These are phyloP conservation scores for Geum urbanum DNA, from an alignment of 306 rosid species.

Conservation along the genomic window DNA sequence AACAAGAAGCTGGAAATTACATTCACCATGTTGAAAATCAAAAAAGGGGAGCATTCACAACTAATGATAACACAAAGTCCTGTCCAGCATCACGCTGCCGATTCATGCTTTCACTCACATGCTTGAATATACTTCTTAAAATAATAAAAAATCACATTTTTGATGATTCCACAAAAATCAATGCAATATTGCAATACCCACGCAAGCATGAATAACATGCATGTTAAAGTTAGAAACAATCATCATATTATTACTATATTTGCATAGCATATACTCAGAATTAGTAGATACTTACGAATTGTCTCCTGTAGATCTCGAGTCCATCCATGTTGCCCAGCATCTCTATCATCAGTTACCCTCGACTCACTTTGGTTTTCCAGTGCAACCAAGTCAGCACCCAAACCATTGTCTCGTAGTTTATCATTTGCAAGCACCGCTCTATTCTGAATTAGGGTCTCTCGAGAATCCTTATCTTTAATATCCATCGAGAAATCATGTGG, in stretches of 20 bases:
- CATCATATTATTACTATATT: background rate
- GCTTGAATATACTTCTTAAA: background rate
- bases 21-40: background rate
- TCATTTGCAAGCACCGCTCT: constrained; percentile 42
- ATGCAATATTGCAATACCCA: background rate
- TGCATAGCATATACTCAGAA: constrained; percentile 8
- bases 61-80: background rate
- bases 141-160: background rate
- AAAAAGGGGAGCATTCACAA: background rate
- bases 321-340: constrained; percentile 33
- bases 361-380: constrained; percentile 28
- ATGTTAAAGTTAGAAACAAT: background rate
- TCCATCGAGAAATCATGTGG: constrained; percentile 24
- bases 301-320: constrained; percentile 50
- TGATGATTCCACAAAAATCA: background rate
- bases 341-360: constrained; percentile 24
- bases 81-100: background rate
- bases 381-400: constrained; percentile 14
- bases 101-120: background rate
- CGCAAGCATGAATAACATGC: background rate
- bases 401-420: constrained; percentile 27
- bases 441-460: constrained; percentile 35
- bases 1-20: background rate
- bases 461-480: constrained; percentile 35
- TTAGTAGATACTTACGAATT: constrained; percentile 51